A percentile compares a stretch with the other conserved stretches of the same genome.
Conservation (phyloP, 1,284 basidiomycete genomes). For the Austropuccinia psidii region DNA sequence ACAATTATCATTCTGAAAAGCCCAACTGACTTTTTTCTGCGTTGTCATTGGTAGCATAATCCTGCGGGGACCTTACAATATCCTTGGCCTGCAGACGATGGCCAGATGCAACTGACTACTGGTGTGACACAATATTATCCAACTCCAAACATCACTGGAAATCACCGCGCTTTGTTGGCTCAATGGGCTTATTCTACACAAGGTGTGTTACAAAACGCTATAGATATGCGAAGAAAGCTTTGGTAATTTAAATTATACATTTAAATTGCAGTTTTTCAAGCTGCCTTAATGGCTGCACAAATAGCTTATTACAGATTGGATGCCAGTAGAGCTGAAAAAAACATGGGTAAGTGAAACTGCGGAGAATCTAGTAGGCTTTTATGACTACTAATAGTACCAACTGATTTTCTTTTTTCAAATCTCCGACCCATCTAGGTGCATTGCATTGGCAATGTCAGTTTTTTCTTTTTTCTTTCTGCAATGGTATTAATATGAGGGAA, state of each 20-base stretch:
- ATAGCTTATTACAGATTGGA: conserved; percentile 58
- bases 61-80: conserved; percentile 42
- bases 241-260: conserved; percentile 46
- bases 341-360: conserved; percentile 54
- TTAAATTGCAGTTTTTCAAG: conserved; percentile 55
- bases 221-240: conserved; percentile 37
- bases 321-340: conserved; percentile 56
- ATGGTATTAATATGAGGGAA: background rate
- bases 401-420: background rate
- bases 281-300: conserved; percentile 56
- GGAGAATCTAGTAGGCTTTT: too few relatives aligned
- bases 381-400: too few relatives aligned
- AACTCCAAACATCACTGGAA: conserved; percentile 29
- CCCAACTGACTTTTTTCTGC: background rate
- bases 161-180: conserved; percentile 19
- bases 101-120: conserved; percentile 39
- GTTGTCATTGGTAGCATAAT: conserved; percentile 36
- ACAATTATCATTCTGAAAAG: too few relatives aligned
- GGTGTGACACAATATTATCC: conserved; percentile 38
- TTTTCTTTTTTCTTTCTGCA: background rate
- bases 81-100: conserved; percentile 41
- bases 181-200: conserved; percentile 40
- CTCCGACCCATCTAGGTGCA: conserved; percentile 20
- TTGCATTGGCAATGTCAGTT: conserved; percentile 40
- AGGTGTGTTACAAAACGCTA: conserved; percentile 48